Percentiles rank a stretch among this genome's conserved stretches.
phyloP scores from a whole-genome alignment of 176 grass and related monocot genomes.

The Chrysopogon serrulatus region DNA sequence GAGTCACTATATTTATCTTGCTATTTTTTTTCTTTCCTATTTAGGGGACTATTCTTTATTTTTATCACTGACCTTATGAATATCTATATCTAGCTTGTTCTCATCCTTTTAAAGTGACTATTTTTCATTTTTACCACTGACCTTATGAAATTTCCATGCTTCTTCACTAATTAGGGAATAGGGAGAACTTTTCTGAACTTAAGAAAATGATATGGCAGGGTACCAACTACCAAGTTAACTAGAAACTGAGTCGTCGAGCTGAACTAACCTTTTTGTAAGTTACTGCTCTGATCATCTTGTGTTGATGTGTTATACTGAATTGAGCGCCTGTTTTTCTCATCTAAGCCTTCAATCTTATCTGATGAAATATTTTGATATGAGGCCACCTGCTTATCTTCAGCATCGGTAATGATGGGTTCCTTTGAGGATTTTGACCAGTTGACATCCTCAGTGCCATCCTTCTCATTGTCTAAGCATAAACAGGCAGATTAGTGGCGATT shows the following conservation, averaged over 20 bases:
- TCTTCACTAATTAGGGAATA: not conserved
- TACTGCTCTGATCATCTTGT: not conserved
- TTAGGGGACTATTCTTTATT: not conserved
- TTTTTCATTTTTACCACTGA: not conserved
- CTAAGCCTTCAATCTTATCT: not conserved
- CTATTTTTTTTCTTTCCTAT: not conserved
- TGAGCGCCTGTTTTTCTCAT: constrained; percentile 6
- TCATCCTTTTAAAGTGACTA: not conserved
- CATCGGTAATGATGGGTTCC: not conserved
- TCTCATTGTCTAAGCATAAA: constrained; percentile 33
- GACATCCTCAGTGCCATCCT: not conserved
- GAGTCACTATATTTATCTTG: not conserved
- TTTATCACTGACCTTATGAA: not conserved
- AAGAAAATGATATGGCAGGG: not conserved
- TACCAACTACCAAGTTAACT: not conserved
- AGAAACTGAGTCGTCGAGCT: not conserved
- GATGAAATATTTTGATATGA: constrained; percentile 10
- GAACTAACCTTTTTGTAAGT: constrained; percentile 31
- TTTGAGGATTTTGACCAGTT: constrained; percentile 12
- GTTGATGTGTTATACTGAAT: constrained; percentile 15
- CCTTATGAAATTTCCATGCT: constrained; percentile 5
- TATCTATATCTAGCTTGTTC: not conserved
- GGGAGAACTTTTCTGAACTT: not conserved
- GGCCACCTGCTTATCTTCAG: constrained; percentile 21
- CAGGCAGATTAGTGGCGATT: not conserved